Conservation (phyloP, 345 rosid genomes). For the Angophora floribunda region DNA sequence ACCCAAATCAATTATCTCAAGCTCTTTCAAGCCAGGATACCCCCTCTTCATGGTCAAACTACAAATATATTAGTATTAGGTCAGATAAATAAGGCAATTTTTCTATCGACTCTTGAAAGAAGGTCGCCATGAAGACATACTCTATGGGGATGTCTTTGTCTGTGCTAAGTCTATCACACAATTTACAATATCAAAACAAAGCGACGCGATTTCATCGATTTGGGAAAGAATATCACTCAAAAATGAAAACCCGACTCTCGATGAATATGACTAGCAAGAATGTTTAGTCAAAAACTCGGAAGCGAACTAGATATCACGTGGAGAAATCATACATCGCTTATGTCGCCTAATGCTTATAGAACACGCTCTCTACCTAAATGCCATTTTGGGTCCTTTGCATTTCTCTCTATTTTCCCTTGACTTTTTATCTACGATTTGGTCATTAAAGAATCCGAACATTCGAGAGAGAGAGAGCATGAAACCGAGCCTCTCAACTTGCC, state of each 20-base stretch:
- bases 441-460: not conserved
- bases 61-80: not conserved
- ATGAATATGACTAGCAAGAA: fast-evolving
- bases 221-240: fast-evolving
- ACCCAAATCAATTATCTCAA: not conserved
- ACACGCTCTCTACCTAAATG: not conserved
- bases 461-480: not conserved
- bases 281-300: not conserved
- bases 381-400: not conserved
- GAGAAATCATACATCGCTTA: not conserved
- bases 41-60: not conserved
- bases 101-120: not conserved
- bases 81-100: not conserved
- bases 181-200: not conserved
- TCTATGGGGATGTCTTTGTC: fast-evolving
- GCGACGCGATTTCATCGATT: not conserved
- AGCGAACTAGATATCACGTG: too few species aligned
- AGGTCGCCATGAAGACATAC: not conserved
- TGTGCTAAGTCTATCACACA: not conserved
- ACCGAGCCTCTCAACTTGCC: not conserved
- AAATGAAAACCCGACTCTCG: not conserved
- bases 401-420: too few species aligned
- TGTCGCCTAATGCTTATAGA: not conserved
- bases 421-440: not conserved
- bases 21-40: not conserved